phyloP scores from a whole-genome alignment of 2,329 filamentous ascomycete species.

The Nigrospora oryzae region DNA sequence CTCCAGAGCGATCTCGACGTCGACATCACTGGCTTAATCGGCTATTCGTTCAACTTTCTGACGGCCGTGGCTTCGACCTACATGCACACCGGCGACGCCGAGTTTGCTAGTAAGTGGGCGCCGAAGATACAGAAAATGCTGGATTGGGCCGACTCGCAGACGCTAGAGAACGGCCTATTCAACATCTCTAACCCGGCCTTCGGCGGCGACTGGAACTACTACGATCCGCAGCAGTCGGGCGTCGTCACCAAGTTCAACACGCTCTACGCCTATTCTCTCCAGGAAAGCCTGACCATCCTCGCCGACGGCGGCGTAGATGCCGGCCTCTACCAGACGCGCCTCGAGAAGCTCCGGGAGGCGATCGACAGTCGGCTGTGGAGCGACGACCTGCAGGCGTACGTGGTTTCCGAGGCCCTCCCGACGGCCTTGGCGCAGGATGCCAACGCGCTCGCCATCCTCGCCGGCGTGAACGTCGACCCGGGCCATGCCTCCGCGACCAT shows the following conservation, averaged over 20 bases:
- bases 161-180: slow-evolving; percentile 13
- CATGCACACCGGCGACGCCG: slow-evolving; percentile 16
- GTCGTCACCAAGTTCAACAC: slow-evolving; percentile 22
- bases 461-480: slow-evolving; percentile 11
- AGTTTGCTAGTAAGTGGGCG: slow-evolving; percentile 18
- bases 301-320: slow-evolving; percentile 11
- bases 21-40: slow-evolving; percentile 22
- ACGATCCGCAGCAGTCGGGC: slow-evolving; percentile 19
- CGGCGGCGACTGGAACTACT: slow-evolving; percentile 26
- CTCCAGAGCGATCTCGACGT: slow-evolving; percentile 8
- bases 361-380: slow-evolving; percentile 18
- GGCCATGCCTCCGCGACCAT: slow-evolving; percentile 7
- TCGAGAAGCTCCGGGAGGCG: slow-evolving; percentile 13
- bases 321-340: slow-evolving; percentile 12
- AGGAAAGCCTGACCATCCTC: slow-evolving; percentile 14
- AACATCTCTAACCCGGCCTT: slow-evolving; percentile 16
- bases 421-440: slow-evolving; percentile 19
- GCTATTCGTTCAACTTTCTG: slow-evolving; percentile 22
- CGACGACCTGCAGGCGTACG: slow-evolving; percentile 14
- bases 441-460: slow-evolving; percentile 22
- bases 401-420: slow-evolving; percentile 10
- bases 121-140: slow-evolving; percentile 18
- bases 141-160: slow-evolving; percentile 23
- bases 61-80: slow-evolving; percentile 19
- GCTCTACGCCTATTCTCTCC: slow-evolving; percentile 21